Evolutionary conservation across 805 yeast species (phyloP).

Genomic region (Pichia thaimueangensis): DNA sequence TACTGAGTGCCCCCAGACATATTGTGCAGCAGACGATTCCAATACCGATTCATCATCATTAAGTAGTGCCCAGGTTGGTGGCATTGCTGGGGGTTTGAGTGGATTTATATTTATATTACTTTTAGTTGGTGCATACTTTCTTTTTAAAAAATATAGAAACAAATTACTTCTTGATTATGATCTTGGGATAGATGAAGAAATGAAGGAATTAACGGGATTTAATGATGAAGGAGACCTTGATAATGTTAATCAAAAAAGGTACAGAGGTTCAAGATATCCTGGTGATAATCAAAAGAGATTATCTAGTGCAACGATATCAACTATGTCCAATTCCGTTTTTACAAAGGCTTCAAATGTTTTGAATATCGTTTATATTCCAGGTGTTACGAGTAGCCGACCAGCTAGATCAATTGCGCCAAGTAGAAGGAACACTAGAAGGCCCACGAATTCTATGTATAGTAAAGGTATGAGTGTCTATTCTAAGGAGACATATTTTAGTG

Average conservation of each 20-base stretch:
- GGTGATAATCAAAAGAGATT: conserved; percentile 16
- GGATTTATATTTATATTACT: conserved; percentile 46
- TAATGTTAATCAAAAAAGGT: conserved; percentile 8
- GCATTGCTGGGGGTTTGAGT: conserved; percentile 66
- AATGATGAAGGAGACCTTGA: conserved; percentile 24
- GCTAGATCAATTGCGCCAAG: conserved; percentile 7
- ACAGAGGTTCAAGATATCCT: not conserved
- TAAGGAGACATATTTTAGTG: conserved; percentile 30
- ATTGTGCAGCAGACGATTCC: conserved; percentile 34
- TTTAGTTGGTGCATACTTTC: conserved; percentile 34
- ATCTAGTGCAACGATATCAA: conserved; percentile 27
- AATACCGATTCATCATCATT: conserved; percentile 15
- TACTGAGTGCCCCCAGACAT: conserved; percentile 46
- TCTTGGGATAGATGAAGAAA: conserved; percentile 8
- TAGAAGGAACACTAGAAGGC: conserved; percentile 13
- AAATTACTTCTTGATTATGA: conserved; percentile 20
- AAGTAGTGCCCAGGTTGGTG: conserved; percentile 38
- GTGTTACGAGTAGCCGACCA: conserved; percentile 53
- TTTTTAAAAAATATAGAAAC: conserved; percentile 38
- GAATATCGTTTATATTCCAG: conserved; percentile 92
- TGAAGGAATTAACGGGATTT: conserved; percentile 15
- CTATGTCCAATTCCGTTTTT: conserved; percentile 54
- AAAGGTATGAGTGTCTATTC: conserved; percentile 26
- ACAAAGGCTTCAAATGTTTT: conserved; percentile 82
- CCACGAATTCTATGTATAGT: conserved; percentile 16